phyloP scores from a whole-genome alignment of 106 monocot genomes.

The Ottelia alismoides region DNA sequence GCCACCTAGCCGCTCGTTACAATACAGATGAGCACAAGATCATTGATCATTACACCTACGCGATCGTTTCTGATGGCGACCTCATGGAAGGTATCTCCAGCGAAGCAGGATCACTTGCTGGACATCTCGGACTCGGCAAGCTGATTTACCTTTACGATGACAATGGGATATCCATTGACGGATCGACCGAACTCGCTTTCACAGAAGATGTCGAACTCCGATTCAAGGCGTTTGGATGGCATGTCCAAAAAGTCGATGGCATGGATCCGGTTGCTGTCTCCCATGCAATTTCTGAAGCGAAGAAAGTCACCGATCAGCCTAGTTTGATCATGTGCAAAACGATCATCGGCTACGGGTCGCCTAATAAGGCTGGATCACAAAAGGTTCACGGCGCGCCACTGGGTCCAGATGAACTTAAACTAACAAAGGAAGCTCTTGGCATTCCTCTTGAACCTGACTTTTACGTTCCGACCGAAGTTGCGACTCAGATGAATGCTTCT shows the following conservation, averaged over 20 bases:
- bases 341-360: background rate
- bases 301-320: background rate
- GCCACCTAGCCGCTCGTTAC: background rate
- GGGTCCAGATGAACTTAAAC: background rate
- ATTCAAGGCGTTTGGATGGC: background rate
- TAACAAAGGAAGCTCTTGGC: background rate
- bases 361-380: background rate
- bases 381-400: background rate
- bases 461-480: background rate
- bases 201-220: background rate
- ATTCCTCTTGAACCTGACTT: background rate
- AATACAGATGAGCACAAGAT: background rate
- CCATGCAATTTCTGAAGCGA: background rate
- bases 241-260: background rate
- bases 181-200: background rate
- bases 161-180: background rate
- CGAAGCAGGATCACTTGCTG: background rate
- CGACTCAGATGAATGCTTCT: too few relatives aligned
- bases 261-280: background rate
- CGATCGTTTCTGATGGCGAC: background rate
- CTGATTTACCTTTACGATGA: background rate
- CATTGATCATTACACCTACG: background rate
- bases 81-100: background rate
- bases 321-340: background rate
- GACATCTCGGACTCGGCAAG: background rate